Percentiles rank a stretch among this genome's conserved stretches.
These are phyloP conservation scores for Paraconiothyrium sp. DNA, from an alignment of 2,329 filamentous ascomycete species.

Conservation along the genomic window DNA sequence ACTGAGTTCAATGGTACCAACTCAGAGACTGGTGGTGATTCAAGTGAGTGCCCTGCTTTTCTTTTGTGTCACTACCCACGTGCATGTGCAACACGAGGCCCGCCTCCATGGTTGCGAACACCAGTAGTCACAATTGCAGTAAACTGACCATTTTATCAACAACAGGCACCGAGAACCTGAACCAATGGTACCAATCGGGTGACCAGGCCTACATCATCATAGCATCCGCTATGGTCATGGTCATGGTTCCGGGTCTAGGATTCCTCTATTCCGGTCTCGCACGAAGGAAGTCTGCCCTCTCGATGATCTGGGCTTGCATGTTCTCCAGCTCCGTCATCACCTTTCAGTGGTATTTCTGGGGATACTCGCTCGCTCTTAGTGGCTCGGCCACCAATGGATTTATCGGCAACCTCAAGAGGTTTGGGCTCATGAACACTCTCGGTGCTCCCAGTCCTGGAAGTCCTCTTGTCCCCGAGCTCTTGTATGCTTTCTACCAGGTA, in stretches of 20 bases:
- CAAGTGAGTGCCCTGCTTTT: constrained; percentile 66
- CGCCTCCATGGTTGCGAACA: background rate
- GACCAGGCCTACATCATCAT: constrained; percentile 95
- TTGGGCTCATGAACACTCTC: constrained; percentile 86
- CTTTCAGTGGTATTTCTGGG: constrained; percentile 99
- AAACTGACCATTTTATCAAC: constrained; percentile 21
- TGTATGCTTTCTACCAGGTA: constrained; percentile 95
- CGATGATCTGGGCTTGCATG: constrained; percentile 97
- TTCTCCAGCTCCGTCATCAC: constrained; percentile 88
- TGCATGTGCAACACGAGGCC: constrained; percentile 28
- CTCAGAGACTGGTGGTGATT: constrained; percentile 75
- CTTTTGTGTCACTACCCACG: constrained; percentile 26
- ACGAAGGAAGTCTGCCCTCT: constrained; percentile 95
- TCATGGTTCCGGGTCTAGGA: constrained; percentile 96
- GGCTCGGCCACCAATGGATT: constrained; percentile 82
- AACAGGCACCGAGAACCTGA: constrained; percentile 83
- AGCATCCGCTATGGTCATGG: constrained; percentile 87
- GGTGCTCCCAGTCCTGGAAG: constrained; percentile 87
- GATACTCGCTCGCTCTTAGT: constrained; percentile 94
- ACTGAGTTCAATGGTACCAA: constrained; percentile 64
- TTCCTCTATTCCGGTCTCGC: constrained; percentile 98
- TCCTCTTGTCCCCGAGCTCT: constrained; percentile 84
- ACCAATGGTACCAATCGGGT: constrained; percentile 93
- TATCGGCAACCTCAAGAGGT: constrained; percentile 90
- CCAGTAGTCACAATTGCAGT: background rate